Percentiles rank a stretch among this genome's conserved stretches.
These are phyloP conservation scores for Skeletonema tropicum DNA, from an alignment of 108 stramenopile species.

Conservation along the genomic window DNA sequence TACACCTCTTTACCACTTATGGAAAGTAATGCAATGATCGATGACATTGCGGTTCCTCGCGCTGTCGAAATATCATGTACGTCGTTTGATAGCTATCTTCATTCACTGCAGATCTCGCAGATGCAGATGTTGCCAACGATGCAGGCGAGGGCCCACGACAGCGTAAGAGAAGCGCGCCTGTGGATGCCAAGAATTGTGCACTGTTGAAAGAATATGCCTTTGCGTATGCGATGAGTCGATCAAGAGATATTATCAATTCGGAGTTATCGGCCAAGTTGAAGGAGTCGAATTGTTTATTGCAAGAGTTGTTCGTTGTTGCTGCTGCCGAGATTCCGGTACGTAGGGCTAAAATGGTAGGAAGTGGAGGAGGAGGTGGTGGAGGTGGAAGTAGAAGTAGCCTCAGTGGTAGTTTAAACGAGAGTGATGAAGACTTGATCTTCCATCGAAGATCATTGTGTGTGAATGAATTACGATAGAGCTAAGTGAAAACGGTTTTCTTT, in stretches of 20 bases:
- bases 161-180: too few species aligned
- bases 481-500: conserved; percentile 3
- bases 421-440: background rate
- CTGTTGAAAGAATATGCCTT: conserved; percentile 3
- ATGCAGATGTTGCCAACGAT: too few species aligned
- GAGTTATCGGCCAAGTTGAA: conserved; percentile 9
- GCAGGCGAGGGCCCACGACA: too few species aligned
- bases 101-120: too few species aligned
- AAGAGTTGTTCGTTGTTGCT: conserved; percentile 10
- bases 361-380: background rate
- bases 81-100: too few species aligned
- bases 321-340: conserved; percentile 5
- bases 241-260: background rate
- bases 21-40: too few species aligned
- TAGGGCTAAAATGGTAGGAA: background rate
- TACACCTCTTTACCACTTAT: too few species aligned
- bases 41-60: too few species aligned
- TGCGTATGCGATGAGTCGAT: background rate
- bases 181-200: conserved; percentile 13
- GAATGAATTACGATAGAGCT: conserved; percentile 6
- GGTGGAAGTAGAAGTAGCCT: background rate
- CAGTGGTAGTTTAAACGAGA: too few species aligned
- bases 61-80: too few species aligned
- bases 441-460: conserved; percentile 2
- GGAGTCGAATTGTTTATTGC: conserved; percentile 4